phyloP scores from a whole-genome alignment of 768 basidiomycete genomes.

The Lentinula raphanica region DNA sequence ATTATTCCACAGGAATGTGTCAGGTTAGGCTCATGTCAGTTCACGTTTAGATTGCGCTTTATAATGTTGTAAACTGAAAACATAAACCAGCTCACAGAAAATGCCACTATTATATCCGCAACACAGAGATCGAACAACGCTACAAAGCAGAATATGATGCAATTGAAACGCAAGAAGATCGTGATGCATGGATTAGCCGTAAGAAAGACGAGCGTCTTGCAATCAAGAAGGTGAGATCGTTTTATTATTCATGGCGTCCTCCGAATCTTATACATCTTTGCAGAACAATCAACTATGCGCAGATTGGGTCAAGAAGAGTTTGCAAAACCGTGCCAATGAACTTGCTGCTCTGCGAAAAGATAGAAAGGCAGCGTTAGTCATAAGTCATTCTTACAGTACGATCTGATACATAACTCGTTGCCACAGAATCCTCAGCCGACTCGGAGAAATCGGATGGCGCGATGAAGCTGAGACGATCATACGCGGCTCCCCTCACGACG shows the following conservation, averaged over 20 bases:
- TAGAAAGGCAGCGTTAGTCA: not conserved
- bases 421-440: not conserved
- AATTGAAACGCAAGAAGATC: not conserved
- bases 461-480: not conserved
- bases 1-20: not conserved
- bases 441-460: constrained; percentile 1
- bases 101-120: not conserved
- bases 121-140: not conserved
- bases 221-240: not conserved
- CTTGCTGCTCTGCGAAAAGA: not conserved
- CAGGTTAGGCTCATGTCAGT: not conserved
- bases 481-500: not conserved
- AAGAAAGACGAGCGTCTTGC: not conserved
- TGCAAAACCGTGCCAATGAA: not conserved
- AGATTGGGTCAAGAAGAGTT: not conserved
- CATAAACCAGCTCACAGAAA: not conserved
- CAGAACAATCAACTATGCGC: not conserved
- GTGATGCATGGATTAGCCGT: not conserved
- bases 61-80: not conserved
- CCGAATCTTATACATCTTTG: not conserved
- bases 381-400: too few relatives aligned
- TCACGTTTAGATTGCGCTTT: not conserved
- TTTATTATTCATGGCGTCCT: too few relatives aligned
- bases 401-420: too few relatives aligned
- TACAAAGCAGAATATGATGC: not conserved